A percentile compares a stretch with the other conserved stretches of the same genome.
Conservation (phyloP, 2,329 filamentous ascomycete genomes). For the Monilinia fructicola region DNA sequence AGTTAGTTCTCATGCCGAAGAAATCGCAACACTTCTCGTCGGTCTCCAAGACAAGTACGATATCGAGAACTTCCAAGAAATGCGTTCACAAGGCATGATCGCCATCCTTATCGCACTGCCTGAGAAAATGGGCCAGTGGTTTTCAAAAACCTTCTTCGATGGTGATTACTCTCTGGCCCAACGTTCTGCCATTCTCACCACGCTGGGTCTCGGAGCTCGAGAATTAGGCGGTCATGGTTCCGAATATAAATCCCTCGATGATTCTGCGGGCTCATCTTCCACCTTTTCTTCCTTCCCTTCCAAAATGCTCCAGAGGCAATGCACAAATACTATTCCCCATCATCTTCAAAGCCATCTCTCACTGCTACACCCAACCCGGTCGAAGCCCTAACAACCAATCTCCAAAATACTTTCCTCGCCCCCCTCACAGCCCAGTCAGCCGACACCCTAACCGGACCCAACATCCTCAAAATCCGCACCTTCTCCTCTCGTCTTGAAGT, state of each 20-base stretch:
- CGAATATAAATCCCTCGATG: slow-evolving; percentile 41
- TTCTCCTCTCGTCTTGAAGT: slow-evolving; percentile 77
- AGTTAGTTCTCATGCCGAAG: slow-evolving; percentile 78
- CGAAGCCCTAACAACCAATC: slow-evolving; percentile 62
- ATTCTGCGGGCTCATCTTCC: slow-evolving; percentile 31
- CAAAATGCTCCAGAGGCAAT: slow-evolving; percentile 71
- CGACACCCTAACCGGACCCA: slow-evolving; percentile 75
- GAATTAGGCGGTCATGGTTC: slow-evolving; percentile 76
- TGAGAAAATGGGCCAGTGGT: slow-evolving; percentile 76
- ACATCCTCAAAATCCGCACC: slow-evolving; percentile 82
- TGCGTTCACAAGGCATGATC: slow-evolving; percentile 77
- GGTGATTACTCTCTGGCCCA: slow-evolving; percentile 90
- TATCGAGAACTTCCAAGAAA: slow-evolving; percentile 71
- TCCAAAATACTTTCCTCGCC: slow-evolving; percentile 72
- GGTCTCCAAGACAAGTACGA: slow-evolving; percentile 85
- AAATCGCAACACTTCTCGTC: slow-evolving; percentile 73
- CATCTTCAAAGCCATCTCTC: not conserved
- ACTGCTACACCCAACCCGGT: slow-evolving; percentile 45
- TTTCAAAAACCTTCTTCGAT: slow-evolving; percentile 81
- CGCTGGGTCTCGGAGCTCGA: slow-evolving; percentile 76
- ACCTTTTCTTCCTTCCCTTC: slow-evolving; percentile 65
- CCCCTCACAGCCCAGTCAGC: slow-evolving; percentile 81
- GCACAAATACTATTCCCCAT: slow-evolving; percentile 64
- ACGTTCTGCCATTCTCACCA: slow-evolving; percentile 76
- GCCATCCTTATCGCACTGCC: slow-evolving; percentile 77